Evolutionary conservation across 352 stramenopile species (phyloP), one percentile per base, ranked within the genome.

Genomic region (Phytopythium cucurbitacearum): DNA sequence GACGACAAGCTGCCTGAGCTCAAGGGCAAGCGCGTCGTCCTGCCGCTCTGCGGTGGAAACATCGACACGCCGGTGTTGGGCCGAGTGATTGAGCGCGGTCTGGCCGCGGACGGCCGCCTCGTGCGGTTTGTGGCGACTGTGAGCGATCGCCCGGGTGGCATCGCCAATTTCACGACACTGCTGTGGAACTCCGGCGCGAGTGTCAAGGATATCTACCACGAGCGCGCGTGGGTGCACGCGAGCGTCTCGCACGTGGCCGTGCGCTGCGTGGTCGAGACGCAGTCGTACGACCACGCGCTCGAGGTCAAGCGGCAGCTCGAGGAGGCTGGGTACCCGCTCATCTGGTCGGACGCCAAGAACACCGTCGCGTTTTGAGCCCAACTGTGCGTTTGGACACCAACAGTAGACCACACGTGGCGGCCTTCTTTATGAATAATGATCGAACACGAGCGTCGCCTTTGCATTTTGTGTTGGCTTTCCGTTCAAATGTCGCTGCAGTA

Each of bases 131-230:
- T 98, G 32, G 92, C 93, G 13, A 98, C 95, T 1, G 96, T 99
- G 16, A 98, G 89, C 34, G 97, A 99, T 69, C 84, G 96, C 48
- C 95, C 94, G 0, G 93, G 92, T 13, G 96, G 97, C 48, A 98
- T 99, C 51, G 86, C 88, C 32, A 73, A 89, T 55, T 73, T 99
- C 3, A 95, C 95, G 8, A 89, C 80, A 45, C 69, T 98, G 48
- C 68, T 99, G 32, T 82, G 74, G 60, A 83, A 98, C 58, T 82
- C 73, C 33, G 82, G 82, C 46, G 85, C 96, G 44, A 97, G 80
- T 51, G 95, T 98, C 40, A 98, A 98, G 69, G 96, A 99, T 66
- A 98, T 99, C 54, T 98, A 98, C 72, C 96, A 99, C 72, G 94
- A 99, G 67, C 89, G 96, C 35, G 92, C 94, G 15, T 99, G 96